Evolutionary conservation across 2,329 filamentous ascomycete species (phyloP), one percentile per base, ranked within the genome.

Genomic region (Decorospora gaudefroyi): DNA sequence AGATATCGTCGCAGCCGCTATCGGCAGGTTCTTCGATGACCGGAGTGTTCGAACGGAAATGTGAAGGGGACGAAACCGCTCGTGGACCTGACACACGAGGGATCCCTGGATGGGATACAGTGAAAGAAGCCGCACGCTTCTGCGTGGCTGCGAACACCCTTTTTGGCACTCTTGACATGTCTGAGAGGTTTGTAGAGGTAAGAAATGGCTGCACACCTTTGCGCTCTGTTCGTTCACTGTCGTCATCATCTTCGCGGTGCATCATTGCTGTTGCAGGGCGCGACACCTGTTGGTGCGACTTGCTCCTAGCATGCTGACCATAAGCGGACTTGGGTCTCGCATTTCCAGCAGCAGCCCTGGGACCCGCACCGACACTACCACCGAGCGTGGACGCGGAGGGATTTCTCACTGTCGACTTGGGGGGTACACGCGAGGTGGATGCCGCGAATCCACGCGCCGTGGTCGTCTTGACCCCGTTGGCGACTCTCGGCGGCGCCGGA

Each of bases 281-380:
- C 72, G 51, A 61, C 61, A 37, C 72, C 70, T 58, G 67, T 67
- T 53, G 65, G 60, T 57, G 78, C 72, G 43, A 73, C 64, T 59
- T 76, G 78, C 40, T 76, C 72, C 29, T 77, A 69, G 49, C 78
- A 77, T 51, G 65, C 17, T 54, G 49, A 18, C 56, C 63, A 40
- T 65, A 80, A 71, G 23, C 81, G 74, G 5, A 79, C 76, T 49
- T 75, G 40, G 81, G 78, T 19, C 65, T 75, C 29, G 32, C 21
- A 70, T 46, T 71, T 59, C 72, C 68, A 15, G 29, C 44, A 10
- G 47, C 41, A 10, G 79, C 74, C 52, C 82, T 78, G 12, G 67
- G 56, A 10, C 74, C 76, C 9, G 78, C 75, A 1, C 83, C 82
- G 18, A 83, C 67, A 57, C 63, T 67, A 49, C 76, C 80, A 10